Conservation (phyloP, 2,329 filamentous ascomycete genomes). For the Colletotrichum cordylinicola region DNA sequence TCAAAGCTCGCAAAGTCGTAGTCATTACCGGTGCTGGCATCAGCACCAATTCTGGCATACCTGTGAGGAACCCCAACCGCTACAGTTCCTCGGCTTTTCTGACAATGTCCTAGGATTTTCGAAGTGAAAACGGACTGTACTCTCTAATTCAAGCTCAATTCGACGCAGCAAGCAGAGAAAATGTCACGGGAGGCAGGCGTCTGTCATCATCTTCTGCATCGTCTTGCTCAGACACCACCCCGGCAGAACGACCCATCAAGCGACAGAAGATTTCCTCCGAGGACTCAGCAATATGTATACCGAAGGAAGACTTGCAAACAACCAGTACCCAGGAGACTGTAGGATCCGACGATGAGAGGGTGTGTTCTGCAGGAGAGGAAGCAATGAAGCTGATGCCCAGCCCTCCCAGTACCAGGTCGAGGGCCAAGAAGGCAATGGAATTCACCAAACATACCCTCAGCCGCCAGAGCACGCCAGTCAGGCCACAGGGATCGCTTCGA, state of each 20-base stretch:
- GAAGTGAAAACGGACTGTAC: conserved; percentile 75
- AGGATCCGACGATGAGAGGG: neutral
- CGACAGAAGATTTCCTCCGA: conserved; percentile 37
- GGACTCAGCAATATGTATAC: conserved; percentile 8
- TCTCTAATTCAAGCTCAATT: conserved; percentile 74
- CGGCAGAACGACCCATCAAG: conserved; percentile 33
- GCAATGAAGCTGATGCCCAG: neutral
- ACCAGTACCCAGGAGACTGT: neutral
- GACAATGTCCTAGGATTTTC: conserved; percentile 63
- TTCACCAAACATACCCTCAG: neutral
- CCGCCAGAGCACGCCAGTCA: neutral
- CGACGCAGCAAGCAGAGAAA: conserved; percentile 51
- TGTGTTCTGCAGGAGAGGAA: neutral
- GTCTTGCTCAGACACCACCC: conserved; percentile 4
- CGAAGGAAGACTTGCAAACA: neutral
- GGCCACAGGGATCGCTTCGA: neutral
- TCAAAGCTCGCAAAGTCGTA: conserved; percentile 72
- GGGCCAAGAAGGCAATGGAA: neutral
- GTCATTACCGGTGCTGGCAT: conserved; percentile 77
- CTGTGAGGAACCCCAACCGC: conserved; percentile 53
- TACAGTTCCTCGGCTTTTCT: neutral
- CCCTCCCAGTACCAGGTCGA: neutral
- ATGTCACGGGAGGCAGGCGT: neutral
- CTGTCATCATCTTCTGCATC: neutral
- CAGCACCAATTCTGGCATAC: conserved; percentile 78